These are phyloP conservation scores for Phytophthora melonis DNA, from an alignment of 352 stramenopile species.

Conservation along the genomic window DNA sequence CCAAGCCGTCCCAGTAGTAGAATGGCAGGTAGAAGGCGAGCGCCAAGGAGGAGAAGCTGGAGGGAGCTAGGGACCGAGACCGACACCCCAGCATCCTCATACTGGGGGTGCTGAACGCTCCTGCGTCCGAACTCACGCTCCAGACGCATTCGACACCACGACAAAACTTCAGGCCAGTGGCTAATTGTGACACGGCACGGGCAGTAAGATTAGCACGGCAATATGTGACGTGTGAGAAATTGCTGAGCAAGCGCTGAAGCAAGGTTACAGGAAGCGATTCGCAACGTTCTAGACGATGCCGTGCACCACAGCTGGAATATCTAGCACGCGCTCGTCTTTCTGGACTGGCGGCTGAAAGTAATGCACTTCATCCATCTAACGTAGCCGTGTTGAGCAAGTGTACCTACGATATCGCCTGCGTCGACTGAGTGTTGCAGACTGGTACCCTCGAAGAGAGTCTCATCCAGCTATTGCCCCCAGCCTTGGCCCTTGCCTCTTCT, in stretches of 20 bases:
- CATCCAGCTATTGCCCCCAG: neutral
- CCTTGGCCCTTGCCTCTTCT: neutral
- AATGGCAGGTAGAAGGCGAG: slow-evolving; percentile 19
- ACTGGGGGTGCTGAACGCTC: slow-evolving; percentile 8
- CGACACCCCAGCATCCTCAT: slow-evolving; percentile 11
- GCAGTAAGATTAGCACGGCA: neutral
- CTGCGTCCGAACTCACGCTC: slow-evolving; percentile 3
- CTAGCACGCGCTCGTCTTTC: too few relatives aligned
- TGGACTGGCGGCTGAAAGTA: too few relatives aligned
- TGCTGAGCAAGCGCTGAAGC: too few relatives aligned
- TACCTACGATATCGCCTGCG: too few relatives aligned
- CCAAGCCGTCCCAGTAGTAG: slow-evolving; percentile 18
- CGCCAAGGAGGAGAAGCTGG: slow-evolving; percentile 4
- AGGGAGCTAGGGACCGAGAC: slow-evolving; percentile 18
- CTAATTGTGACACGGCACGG: slow-evolving; percentile 7
- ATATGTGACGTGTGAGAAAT: slow-evolving; percentile 9
- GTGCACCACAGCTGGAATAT: too few relatives aligned
- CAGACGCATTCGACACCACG: slow-evolving; percentile 26
- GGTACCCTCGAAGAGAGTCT: neutral
- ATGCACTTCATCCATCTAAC: too few relatives aligned
- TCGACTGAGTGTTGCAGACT: too few relatives aligned
- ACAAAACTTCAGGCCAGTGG: neutral
- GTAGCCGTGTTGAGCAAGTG: too few relatives aligned
- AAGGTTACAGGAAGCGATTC: too few relatives aligned
- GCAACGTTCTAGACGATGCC: too few relatives aligned